A percentile compares a stretch with the other conserved stretches of the same genome.
These are phyloP conservation scores for Vitis hybrid DNA, from an alignment of 177 flowering plant genomes.

Conservation along the genomic window DNA sequence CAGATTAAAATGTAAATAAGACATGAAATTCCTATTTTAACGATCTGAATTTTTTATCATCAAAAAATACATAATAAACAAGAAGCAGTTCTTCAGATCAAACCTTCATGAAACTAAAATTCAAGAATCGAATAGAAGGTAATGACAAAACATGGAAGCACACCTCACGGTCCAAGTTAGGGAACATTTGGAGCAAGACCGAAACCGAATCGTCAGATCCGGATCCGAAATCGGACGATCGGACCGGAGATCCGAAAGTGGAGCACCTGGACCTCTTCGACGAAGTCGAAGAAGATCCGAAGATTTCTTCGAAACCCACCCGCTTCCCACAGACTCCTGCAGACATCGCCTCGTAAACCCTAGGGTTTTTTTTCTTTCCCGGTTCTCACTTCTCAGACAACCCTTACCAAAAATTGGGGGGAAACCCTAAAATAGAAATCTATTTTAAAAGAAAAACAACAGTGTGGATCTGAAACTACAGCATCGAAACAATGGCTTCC, in stretches of 20 bases:
- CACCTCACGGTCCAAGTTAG: conserved; percentile 31
- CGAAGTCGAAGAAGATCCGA: conserved; percentile 26
- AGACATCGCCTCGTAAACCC: conserved; percentile 29
- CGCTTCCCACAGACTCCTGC: conserved; percentile 37
- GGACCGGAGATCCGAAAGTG: conserved; percentile 23
- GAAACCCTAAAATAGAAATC: too few relatives aligned
- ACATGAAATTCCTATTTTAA: too few relatives aligned
- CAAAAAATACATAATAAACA: too few relatives aligned
- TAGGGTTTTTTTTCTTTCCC: conserved; percentile 1
- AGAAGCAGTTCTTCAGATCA: too few relatives aligned
- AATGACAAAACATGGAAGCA: background rate
- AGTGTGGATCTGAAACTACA: too few relatives aligned
- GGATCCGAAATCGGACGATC: conserved; percentile 21
- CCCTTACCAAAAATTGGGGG: too few relatives aligned
- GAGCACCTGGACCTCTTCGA: conserved; percentile 30
- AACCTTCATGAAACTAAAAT: background rate
- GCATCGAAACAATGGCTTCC: too few relatives aligned
- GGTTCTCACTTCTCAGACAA: background rate
- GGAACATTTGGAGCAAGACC: conserved; percentile 24
- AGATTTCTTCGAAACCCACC: conserved; percentile 32
- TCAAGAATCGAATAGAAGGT: background rate
- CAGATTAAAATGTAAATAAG: too few relatives aligned
- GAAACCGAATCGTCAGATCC: conserved; percentile 24
- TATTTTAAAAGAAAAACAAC: too few relatives aligned
- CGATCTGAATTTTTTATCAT: too few relatives aligned